Percentiles rank a stretch among this genome's conserved stretches.
phyloP scores from a whole-genome alignment of 345 rosid species.

The Psidium guajava region DNA sequence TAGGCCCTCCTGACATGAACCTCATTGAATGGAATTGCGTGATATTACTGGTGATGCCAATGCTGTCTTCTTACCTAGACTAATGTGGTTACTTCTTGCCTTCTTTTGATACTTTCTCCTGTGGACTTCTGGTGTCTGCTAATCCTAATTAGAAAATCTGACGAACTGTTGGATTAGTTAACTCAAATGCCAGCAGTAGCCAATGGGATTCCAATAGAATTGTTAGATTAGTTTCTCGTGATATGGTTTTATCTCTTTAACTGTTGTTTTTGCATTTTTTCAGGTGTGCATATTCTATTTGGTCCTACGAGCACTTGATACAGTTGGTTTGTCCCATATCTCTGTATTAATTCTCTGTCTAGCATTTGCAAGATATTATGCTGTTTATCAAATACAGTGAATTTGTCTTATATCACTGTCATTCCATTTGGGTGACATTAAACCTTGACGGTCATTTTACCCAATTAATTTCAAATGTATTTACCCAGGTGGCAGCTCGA shows the following conservation, averaged over 20 bases:
- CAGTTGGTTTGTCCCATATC: conserved; percentile 58
- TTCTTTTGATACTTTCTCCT: neutral
- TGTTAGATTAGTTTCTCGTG: neutral
- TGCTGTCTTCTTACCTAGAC: neutral
- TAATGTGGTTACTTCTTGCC: neutral
- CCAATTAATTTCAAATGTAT: neutral
- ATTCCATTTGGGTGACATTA: neutral
- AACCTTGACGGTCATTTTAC: neutral
- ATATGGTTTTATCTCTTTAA: neutral
- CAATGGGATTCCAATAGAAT: neutral
- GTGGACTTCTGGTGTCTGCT: neutral
- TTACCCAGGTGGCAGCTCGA: neutral
- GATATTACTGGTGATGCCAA: neutral
- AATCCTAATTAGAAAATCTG: neutral
- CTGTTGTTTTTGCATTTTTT: conserved; percentile 1
- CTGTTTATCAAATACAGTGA: neutral
- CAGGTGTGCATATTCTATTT: conserved; percentile 87
- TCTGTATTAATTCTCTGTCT: neutral
- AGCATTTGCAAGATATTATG: neutral
- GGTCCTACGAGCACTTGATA: conserved; percentile 94
- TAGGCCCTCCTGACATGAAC: neutral
- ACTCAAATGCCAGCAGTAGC: neutral
- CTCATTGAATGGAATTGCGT: neutral
- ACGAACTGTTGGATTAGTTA: neutral
- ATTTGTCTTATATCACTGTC: neutral